Base-by-base conservation (phyloP, 2,329 filamentous ascomycete genomes). In the Ceratocystis eucalypticola region DNA sequence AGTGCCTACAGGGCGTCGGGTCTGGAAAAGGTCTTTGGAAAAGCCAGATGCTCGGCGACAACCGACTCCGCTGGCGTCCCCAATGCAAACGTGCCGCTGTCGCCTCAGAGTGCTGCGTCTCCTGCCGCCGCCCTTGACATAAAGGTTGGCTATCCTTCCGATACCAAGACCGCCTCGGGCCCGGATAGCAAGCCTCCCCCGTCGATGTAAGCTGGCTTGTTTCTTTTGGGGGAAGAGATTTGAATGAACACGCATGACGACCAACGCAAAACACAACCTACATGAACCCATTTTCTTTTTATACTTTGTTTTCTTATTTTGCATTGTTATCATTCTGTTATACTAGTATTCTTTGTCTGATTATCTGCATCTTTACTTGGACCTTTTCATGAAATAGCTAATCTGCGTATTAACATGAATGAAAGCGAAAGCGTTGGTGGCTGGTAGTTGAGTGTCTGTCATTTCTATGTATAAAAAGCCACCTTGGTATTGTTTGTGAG, bases 1-100 rank as follows among this genome's bases (percentile, higher is more conserved):
- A 83, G 79, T 69, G 82, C 84, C 59, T 80, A 83, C 75, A 83
- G 83, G 77, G 80, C 82, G 1, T 75, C 81, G 6, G 83, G 83
- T 1, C 76, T 85, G 2, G 80, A 84, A 71, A 79, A 77, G 71
- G 76, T 85, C 62, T 82, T 85, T 70, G 83, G 80, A 61, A 83
- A 80, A 74, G 78, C 80, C 72, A 79, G 79, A 73, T 30, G 53
- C 6, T 45, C 45, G 10, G 59, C 67, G 7, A 44, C 30, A 2
- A 64, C 61, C 20, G 67, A 66, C 64, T 66, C 67, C 2, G 67
- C 64, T 5, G 67, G 65, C 68, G 68, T 64, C 5, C 69, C 70
- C 8, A 61, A 71, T 15, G 67, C 61, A 15, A 53, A 48, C 41
- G 17, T 64, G 3, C 50, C 66, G 15, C 48, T 68, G 63, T 37